Evolutionary conservation across 495 filamentous ascomycete species (phyloP), one percentile per base, ranked within the genome.

Genomic region (Neurospora sp.): DNA sequence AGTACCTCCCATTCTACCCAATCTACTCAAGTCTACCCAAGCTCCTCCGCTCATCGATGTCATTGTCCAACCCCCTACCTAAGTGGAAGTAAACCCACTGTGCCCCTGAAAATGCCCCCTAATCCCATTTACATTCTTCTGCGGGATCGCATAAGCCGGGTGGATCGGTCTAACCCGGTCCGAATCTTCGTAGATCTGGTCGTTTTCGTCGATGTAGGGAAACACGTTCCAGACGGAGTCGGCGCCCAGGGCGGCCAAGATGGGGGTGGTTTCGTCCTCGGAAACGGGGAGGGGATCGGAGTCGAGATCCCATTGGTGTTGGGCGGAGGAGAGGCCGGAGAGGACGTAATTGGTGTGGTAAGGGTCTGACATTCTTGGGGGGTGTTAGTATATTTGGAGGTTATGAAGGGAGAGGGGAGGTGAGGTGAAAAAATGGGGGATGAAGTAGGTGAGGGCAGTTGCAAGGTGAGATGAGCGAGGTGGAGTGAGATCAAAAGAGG

Each of bases 281-380:
- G 35, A 82, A 75, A 61, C 84, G 77, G 68, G 83, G 82, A 77
- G 14, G 22, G 53, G 53, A 27, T 65, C 27, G 53, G 22, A 35
- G 14, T 65, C 53, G 2, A 91, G 91, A 74, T 86, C 87, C 81
- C 92, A 94, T 75, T 88, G 80, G 78, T 97, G 85, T 79, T 98
- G 94, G 7, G 90, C 89, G 41, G 89, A 89, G 78, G 93, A 94
- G 42, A 98, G 86, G 9, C 96, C 96, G 27, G 91, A 89, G 40
- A 99, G 88, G 65, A 93, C 90, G 81, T 99, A 99, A 83, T 90
- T 93, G 39, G 92, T 90, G 83, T 99, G 96, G 80, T 99, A 99
- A 70, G 90, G 89, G 81, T 99, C 96, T 1, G 93, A 86, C 61
- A 84, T 83, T 77, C 93, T 95, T 37, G 69, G 70, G 71, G 53